Base-by-base conservation (phyloP, 805 yeast species). In the Vanderwaltozyma tropicalis region DNA sequence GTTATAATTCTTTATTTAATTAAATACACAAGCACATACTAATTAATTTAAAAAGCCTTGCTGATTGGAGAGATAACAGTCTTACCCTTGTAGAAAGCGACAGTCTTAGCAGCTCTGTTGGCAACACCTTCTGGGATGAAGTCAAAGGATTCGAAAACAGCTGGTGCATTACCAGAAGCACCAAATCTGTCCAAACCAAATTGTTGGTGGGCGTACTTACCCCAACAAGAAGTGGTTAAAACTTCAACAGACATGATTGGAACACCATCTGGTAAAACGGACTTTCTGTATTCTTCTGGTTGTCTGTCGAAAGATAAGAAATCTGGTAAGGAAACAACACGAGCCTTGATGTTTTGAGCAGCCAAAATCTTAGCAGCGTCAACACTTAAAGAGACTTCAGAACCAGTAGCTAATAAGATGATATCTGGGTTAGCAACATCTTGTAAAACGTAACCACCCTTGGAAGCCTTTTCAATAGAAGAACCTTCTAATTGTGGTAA, bases 181-280 rank as follows among this genome's bases (percentile, higher is more conserved):
- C 98, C 98, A 62, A 92, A 89, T 69, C 86, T 78, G 76, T 85
- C 78, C 59, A 89, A 73, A 67, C 96, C 96, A 56, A 89, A 85
- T 66, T 86, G 94, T 71, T 83, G 92, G 70, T 89, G 97, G 43
- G 96, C 76, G 72, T 86, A 92, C 68, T 78, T 82, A 55, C 80
- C 71, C 98, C 98, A 89, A 42, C 96, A 95, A 54, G 74, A 69
- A 37, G 95, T 78, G 41, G 94, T 66, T 77, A 87, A 73, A 39
- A 86, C 97, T 76, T 89, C 98, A 48, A 88, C 83, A 38, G 96
- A 86, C 66, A 89, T 48, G 59, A 85, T 78, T 63, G 97, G 97
- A 41, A 83, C 77, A 57, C 92, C 94, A 60, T 88, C 92, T 61
- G 98, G 97, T 66, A 89, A 73, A 44, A 92, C 89, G 42, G 85